Conservation (phyloP, 192 early-diverging fungal genomes). For the Radiomyces spectabilis region DNA sequence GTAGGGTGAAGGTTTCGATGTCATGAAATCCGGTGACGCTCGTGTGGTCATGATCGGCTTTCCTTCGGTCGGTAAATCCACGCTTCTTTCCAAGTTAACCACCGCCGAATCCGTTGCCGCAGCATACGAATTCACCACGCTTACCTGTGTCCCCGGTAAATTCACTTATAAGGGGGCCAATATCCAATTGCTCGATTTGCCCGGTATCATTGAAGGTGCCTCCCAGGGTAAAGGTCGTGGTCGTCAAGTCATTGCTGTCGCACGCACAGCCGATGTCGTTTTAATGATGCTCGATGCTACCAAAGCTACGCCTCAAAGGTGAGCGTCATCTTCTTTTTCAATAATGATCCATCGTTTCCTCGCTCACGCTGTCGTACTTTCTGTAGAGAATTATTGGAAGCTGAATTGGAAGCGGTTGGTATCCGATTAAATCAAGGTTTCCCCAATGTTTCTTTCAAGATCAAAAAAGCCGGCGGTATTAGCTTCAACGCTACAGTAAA, state of each 20-base stretch:
- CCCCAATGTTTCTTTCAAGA: slow-evolving; percentile 97
- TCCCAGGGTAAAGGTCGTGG: slow-evolving; percentile 97
- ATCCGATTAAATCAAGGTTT: slow-evolving; percentile 81
- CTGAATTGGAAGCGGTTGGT: slow-evolving; percentile 92
- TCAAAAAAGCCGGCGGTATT: slow-evolving; percentile 97
- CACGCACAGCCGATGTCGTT: slow-evolving; percentile 92
- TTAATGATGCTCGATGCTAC: slow-evolving; percentile 99
- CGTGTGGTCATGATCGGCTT: slow-evolving; percentile 94
- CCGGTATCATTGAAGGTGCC: slow-evolving; percentile 98
- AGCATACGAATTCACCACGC: slow-evolving; percentile 92
- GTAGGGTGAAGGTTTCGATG: slow-evolving; percentile 93
- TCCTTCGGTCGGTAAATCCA: slow-evolving; percentile 99
- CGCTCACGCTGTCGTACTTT: too few relatives aligned
- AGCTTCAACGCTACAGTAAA: slow-evolving; percentile 89
- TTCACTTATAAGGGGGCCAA: slow-evolving; percentile 92
- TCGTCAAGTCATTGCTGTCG: slow-evolving; percentile 95
- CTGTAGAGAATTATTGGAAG: slow-evolving; percentile 67
- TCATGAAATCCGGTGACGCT: slow-evolving; percentile 95
- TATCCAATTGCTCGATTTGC: slow-evolving; percentile 97
- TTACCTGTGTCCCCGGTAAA: slow-evolving; percentile 93
- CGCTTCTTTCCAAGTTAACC: slow-evolving; percentile 85
- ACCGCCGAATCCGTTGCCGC: slow-evolving; percentile 86
- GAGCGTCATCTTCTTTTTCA: slow-evolving; percentile 1
- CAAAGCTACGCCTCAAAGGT: slow-evolving; percentile 76
- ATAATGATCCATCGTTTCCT: neutral